Base-by-base conservation (phyloP, 352 stramenopile species). In the Phytophthora parvispora region DNA sequence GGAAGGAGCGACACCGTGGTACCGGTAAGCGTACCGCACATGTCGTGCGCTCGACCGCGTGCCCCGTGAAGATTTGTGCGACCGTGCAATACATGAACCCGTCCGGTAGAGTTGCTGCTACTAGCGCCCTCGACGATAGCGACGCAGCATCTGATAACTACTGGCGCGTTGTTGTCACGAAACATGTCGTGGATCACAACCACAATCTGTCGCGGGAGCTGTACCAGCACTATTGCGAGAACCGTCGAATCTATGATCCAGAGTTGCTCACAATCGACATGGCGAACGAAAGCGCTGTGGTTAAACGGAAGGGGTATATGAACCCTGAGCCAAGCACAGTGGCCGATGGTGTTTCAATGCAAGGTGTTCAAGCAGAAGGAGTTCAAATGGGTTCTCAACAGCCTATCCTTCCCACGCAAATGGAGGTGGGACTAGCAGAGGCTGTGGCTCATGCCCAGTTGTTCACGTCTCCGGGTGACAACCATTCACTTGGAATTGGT, bases 21-120 rank as follows among this genome's bases (percentile, higher is more conserved):
- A 75, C 78, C 10, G 86, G 84, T 2, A 94, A 94, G 51, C 84
- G 86, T 27, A 82, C 72, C 6, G 80, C 89, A 0, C 81, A 93
- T 34, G 73, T 83, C 13, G 79, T 91, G 6, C 81, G 84, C 13
- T 94, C 86, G 1, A 94, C 86, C 0, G 61, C 74, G 8, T 94
- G 86, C 49, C 86, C 86, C 0, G 86, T 91, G 15, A 94, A 94
- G 58, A 88, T 94, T n/a, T 94, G 86, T 51, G 84, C 84, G 20
- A 94, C 86, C 0, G 65, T 94, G 13, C 86, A 93, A 56, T 92
- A 81, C 43, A 56, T 86, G 10, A 74, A 75, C 45, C 34, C 50
- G 1, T 48, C 66, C 2, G 54, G 60, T 48, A 45, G 48, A 25
- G 48, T 31, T 36, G 43, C 24, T 24, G 18, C 8, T 29, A 29